Conservation (phyloP, 345 rosid species). For the Aquilaria sinensis region DNA sequence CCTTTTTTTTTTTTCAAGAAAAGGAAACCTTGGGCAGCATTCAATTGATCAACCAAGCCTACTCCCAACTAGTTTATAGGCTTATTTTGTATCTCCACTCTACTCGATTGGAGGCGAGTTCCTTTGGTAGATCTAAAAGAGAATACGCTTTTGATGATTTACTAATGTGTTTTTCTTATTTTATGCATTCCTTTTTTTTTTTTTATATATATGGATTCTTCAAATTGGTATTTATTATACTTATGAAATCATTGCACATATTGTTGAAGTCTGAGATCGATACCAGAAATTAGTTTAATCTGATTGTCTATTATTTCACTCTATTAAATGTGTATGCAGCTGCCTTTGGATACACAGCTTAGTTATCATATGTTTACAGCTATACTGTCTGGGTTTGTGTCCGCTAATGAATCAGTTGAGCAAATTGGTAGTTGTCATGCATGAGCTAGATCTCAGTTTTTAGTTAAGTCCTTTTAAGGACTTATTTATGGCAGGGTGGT, state of each 20-base stretch:
- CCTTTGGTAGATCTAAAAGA: too few relatives aligned
- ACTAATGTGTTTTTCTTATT: background rate
- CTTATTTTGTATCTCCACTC: too few relatives aligned
- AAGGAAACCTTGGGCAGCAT: background rate
- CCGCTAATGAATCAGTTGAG: background rate
- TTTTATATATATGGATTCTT: background rate
- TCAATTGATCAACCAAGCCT: too few relatives aligned
- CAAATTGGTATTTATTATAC: background rate
- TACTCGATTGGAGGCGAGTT: too few relatives aligned
- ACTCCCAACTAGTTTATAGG: too few relatives aligned
- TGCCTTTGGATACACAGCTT: background rate
- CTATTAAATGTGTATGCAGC: background rate
- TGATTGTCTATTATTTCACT: too few relatives aligned
- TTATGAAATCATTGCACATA: background rate
- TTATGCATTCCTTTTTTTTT: background rate
- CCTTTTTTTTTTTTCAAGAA: background rate
- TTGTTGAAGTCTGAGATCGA: too few relatives aligned
- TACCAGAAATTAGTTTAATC: too few relatives aligned
- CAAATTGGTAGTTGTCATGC: conserved; percentile 1
- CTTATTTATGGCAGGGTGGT: conserved; percentile 97
- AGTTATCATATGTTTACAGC: background rate
- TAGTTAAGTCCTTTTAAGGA: conserved; percentile 35
- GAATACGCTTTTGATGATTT: too few relatives aligned
- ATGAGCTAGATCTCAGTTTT: background rate
- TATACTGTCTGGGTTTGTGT: background rate